phyloP scores from a whole-genome alignment of 192 early-diverging fungal genomes.

The Entophlyctis luteolus region DNA sequence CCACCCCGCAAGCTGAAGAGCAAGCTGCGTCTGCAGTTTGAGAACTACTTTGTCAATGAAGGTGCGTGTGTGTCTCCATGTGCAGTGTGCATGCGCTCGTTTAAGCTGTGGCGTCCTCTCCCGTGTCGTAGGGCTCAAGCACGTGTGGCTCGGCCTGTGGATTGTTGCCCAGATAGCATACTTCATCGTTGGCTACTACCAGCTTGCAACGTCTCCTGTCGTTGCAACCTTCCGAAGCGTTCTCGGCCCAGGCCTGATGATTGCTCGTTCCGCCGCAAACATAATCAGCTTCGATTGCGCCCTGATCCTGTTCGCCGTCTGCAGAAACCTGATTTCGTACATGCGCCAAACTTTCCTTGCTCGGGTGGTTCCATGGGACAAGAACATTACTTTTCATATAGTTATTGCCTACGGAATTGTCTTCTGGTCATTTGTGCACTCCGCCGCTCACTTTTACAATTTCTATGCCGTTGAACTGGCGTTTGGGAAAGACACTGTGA shows the following conservation, averaged over 20 bases:
- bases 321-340: conserved; percentile 74
- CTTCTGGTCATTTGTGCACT: conserved; percentile 71
- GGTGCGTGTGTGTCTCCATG: no score
- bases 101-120: no score
- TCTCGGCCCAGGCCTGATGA: conserved; percentile 46
- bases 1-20: no score
- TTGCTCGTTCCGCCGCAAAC: conserved; percentile 54
- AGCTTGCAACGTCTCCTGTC: conserved; percentile 39
- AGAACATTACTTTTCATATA: conserved; percentile 79
- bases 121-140: conserved; percentile 45
- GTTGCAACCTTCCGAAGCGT: conserved; percentile 40
- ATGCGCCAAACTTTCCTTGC: conserved; percentile 70
- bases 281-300: conserved; percentile 75
- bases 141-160: conserved; percentile 42
- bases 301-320: conserved; percentile 75
- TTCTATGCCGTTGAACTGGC: conserved; percentile 55
- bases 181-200: conserved; percentile 38
- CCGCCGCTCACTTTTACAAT: conserved; percentile 73
- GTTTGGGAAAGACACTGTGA: conserved; percentile 30
- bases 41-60: not conserved
- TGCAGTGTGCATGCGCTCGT: no score
- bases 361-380: conserved; percentile 78
- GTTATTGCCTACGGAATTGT: conserved; percentile 73
- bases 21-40: not conserved
- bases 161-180: conserved; percentile 41